Percentiles rank a stretch among this genome's conserved stretches.
Conservation (phyloP, 768 basidiomycete species). For the Macrolepiota fuliginosa region DNA sequence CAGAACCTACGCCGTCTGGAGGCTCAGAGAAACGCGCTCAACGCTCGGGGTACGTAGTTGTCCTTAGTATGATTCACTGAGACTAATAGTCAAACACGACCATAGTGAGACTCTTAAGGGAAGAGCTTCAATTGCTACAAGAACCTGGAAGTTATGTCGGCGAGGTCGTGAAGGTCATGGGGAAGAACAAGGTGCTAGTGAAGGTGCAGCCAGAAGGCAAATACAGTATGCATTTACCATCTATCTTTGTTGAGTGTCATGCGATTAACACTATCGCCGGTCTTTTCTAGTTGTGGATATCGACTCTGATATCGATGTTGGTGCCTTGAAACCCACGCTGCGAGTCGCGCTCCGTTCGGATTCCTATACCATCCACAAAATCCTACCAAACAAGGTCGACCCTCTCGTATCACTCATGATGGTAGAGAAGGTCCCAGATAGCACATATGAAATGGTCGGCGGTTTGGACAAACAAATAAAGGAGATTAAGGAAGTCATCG, state of each 20-base stretch:
- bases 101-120: conserved; percentile 81
- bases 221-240: conserved; percentile 72
- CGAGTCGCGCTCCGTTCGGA: conserved; percentile 96
- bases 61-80: not conserved
- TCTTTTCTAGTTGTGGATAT: conserved; percentile 80
- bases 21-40: conserved; percentile 95
- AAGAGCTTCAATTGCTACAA: conserved; percentile 89
- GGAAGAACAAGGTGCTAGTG: conserved; percentile 97
- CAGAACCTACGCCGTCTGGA: conserved; percentile 95
- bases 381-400: conserved; percentile 96
- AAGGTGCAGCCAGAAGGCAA: conserved; percentile 99
- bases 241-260: not conserved
- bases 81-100: not conserved
- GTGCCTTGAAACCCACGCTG: conserved; percentile 75
- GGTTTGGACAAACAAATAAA: conserved; percentile 99
- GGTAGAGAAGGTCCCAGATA: conserved; percentile 99
- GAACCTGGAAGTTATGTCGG: conserved; percentile 98
- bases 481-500: conserved; percentile 96
- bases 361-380: conserved; percentile 94
- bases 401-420: conserved; percentile 99
- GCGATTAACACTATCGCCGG: not conserved
- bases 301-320: conserved; percentile 81
- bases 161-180: conserved; percentile 98
- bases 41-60: conserved; percentile 72
- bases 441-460: conserved; percentile 99